A percentile compares a stretch with the other conserved stretches of the same genome.
These are phyloP conservation scores for Oenanthe sinensis DNA, from an alignment of 129 eudicot species.

Conservation along the genomic window DNA sequence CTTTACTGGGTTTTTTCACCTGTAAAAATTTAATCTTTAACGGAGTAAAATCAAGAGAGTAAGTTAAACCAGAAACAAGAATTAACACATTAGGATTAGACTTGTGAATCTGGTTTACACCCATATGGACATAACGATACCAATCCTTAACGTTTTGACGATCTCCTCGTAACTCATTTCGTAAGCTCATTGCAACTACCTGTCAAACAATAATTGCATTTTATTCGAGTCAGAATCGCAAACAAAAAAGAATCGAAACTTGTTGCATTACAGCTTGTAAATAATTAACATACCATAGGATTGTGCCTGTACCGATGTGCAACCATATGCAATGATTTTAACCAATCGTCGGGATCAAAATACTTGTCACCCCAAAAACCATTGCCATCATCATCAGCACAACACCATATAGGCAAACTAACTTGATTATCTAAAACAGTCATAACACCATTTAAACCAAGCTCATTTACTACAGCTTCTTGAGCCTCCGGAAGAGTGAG, in stretches of 20 bases:
- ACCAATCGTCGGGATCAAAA: constrained; percentile 28
- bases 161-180: constrained; percentile 31
- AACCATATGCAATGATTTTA: constrained; percentile 14
- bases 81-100: constrained; percentile 23
- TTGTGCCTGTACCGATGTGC: constrained; percentile 15
- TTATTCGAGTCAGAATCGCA: background rate
- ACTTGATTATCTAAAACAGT: constrained; percentile 31
- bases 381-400: constrained; percentile 25
- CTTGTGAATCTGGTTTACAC: constrained; percentile 14
- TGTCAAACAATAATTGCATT: background rate
- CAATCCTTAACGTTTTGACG: constrained; percentile 23
- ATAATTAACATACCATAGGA: constrained; percentile 15
- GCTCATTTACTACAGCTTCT: constrained; percentile 25
- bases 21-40: constrained; percentile 10
- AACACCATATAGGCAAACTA: constrained; percentile 36
- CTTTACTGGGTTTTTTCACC: constrained; percentile 6
- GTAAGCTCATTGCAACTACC: constrained; percentile 35
- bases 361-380: constrained; percentile 34
- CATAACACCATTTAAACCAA: constrained; percentile 20
- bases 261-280: too few species aligned
- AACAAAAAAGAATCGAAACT: too few species aligned
- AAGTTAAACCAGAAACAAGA: constrained; percentile 23
- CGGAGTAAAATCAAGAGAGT: constrained; percentile 14
- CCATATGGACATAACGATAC: constrained; percentile 22
- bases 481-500: constrained; percentile 16